Evolutionary conservation across 768 basidiomycete genomes (phyloP), one percentile per base, ranked within the genome.

Genomic region (Solioccasus polychromus): DNA sequence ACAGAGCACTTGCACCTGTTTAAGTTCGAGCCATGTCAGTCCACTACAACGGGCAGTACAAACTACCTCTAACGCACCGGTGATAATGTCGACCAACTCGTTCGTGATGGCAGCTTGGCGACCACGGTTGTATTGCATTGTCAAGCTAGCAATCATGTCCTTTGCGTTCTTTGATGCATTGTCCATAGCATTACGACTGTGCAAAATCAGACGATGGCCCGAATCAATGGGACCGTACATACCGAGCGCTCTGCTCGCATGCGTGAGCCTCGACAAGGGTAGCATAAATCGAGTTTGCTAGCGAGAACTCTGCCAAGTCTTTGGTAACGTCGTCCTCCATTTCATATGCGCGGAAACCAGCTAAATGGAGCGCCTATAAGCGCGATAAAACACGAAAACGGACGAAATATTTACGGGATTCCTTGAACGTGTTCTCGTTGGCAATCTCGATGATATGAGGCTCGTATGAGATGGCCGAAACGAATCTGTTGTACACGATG

Each of bases 91-190:
- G 53, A 92, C 88, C 61, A 92, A 73, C 72, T 95, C 92, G 73
- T 93, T 95, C 51, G 93, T 97, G 63, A 97, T 97, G 55, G 92
- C 86, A 53, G 93, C 93, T 75, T 97, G 93, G 64, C 93, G 90
- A 77, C 94, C 93, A 80, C 93, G 89, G 68, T 97, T 97, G 80
- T 94, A 97, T 69, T 95, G 79, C 86, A 96, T 87, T 68, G 88
- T 87, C 39, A 97, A 77, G 35, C 74, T 68, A 50, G 69, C 69
- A 62, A 97, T 95, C 93, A 97, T 96, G 71, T 94, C 93, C 26
- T 71, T 73, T 47, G 96, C 96, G 69, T 99, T 98, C 83, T 99
- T 99, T 55, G 94, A 92, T 38, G 95, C 95, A 63, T 92, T 98
- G 81, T 98, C 96, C 96, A 99, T 99, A 61, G 96, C 96, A 57